Evolutionary conservation across 805 yeast species (phyloP).

Genomic region (Wickerhamiella galacta): DNA sequence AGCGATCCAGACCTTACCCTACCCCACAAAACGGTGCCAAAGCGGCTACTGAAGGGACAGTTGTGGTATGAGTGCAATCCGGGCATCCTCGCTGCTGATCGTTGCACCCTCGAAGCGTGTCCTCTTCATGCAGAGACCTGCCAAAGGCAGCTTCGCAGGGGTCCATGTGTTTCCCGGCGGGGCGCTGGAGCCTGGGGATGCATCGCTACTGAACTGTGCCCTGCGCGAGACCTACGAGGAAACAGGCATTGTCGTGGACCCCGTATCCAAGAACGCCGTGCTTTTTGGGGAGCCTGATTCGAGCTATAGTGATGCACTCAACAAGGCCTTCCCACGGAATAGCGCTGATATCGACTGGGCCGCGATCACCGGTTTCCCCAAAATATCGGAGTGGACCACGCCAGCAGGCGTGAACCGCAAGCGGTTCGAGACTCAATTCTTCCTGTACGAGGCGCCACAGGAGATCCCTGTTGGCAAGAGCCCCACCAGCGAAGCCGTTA

Average conservation of each 20-base stretch:
- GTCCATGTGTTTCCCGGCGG: conserved; percentile 23
- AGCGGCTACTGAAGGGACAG: too few species aligned
- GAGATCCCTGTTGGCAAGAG: conserved; percentile 8
- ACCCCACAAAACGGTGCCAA: too few species aligned
- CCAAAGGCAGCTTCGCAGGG: conserved; percentile 16
- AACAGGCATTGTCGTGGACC: conserved; percentile 17
- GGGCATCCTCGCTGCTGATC: conserved; percentile 6
- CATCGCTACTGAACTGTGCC: conserved; percentile 16
- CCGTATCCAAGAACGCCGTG: conserved; percentile 4
- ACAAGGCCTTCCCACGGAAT: neutral
- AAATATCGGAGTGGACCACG: conserved; percentile 18
- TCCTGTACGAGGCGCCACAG: conserved; percentile 10
- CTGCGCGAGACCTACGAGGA: conserved; percentile 21
- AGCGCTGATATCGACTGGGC: conserved; percentile 6
- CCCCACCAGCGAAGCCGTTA: conserved; percentile 7
- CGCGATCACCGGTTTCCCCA: conserved; percentile 6
- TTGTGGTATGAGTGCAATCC: too few species aligned
- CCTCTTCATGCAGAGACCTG: conserved; percentile 18
- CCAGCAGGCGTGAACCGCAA: conserved; percentile 13
- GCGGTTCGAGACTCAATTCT: conserved; percentile 19
- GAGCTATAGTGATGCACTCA: neutral
- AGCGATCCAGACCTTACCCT: too few species aligned
- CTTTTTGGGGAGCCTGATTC: conserved; percentile 1
- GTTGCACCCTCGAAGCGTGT: conserved; percentile 7
- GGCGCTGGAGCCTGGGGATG: conserved; percentile 15